Evolutionary conservation across 495 filamentous ascomycete genomes (phyloP).

Genomic region (Copromyces sp.): DNA sequence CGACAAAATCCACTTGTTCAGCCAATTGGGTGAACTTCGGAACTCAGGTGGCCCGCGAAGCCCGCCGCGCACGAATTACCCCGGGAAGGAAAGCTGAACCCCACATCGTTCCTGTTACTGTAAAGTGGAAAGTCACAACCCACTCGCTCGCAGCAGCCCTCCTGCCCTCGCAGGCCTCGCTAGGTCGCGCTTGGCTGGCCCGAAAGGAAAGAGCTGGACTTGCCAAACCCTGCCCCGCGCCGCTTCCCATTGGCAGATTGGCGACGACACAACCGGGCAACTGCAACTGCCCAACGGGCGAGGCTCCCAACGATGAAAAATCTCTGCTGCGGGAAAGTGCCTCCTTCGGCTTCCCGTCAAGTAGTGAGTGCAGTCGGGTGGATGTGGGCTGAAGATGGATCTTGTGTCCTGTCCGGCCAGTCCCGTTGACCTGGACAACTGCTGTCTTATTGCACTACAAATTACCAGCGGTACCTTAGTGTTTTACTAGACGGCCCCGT

Average conservation of each 20-base stretch:
- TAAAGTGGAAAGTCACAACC: neutral
- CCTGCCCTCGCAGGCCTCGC: neutral
- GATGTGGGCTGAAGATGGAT: neutral
- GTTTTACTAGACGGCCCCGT: neutral
- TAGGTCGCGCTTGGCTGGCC: neutral
- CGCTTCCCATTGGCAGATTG: neutral
- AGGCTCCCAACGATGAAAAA: neutral
- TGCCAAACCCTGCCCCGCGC: neutral
- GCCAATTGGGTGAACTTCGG: neutral
- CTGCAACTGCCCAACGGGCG: neutral
- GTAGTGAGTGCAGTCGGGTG: neutral
- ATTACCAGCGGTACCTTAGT: neutral
- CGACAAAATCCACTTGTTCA: constrained; percentile 6
- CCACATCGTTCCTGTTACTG: neutral
- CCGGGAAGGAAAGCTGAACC: neutral
- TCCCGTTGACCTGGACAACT: neutral
- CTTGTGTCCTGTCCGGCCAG: neutral
- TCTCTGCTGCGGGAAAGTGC: neutral
- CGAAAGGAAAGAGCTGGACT: neutral
- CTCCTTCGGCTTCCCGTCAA: neutral
- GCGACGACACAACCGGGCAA: neutral
- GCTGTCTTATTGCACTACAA: neutral
- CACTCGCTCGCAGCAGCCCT: neutral
- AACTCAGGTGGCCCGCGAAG: neutral
- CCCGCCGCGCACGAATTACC: neutral